Evolutionary conservation across 164 flowering plant genomes (phyloP), one percentile per base, ranked within the genome.

Genomic region (Tetracentron sinense): DNA sequence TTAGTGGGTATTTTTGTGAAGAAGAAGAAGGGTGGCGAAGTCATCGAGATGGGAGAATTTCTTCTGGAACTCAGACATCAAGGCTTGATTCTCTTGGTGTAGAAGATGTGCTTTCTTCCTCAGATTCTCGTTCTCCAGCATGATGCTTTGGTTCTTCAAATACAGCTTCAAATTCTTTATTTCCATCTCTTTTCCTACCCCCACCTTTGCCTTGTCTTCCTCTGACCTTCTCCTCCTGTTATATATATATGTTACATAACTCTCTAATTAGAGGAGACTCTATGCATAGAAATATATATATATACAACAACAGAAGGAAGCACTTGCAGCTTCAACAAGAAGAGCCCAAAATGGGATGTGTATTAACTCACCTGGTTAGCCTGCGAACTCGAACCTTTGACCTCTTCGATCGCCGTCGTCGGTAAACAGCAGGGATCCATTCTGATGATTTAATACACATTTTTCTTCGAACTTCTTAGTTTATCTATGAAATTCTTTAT

Each of bases 111-210:
- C 84, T 64, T 57, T 78, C 63, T 65, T 75, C 67, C 80, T 78
- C 56, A 82, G 75, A 68, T 72, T 82, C 73, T 80, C 78, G 57
- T 84, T 84, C 75, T 82, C 83, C 65, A 80, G 80, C 17, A 77
- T 67, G 7, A 84, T 84, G 35, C 66, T 73, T 60, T 65, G 67
- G 78, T 84, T 84, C 64, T 78, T 70, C 75, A 82, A 48, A 65
- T 78, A 82, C n/a, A 84, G 78, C 79, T 78, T 75, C 74, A 76
- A 53, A 73, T 84, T 84, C 68, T 67, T 65, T 30, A 80, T 50
- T 19, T 70, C 80, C 77, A 84, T 69, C 29, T 67, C 64, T 31
- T 28, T 38, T 35, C n/a, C 19, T 5, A 30, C 23, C 17, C 11
- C 49, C 10, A 23, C 50, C 6, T 12, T 23, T 38, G 33, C 21